These are phyloP conservation scores for Phaeosphaeriaceae sp. DNA, from an alignment of 2,329 filamentous ascomycete genomes.

Conservation along the genomic window DNA sequence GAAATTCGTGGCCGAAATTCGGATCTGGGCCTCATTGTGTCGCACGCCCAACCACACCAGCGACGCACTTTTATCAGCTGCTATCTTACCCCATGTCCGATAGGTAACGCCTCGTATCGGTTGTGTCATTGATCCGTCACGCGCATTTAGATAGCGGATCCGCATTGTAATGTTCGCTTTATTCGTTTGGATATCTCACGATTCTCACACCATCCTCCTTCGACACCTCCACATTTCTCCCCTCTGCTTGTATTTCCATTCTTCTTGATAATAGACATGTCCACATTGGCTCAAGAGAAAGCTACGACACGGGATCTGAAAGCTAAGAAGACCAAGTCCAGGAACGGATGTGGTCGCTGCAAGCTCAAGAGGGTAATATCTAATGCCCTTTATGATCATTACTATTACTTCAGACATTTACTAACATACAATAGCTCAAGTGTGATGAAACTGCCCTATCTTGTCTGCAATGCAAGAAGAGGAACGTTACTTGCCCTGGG, in stretches of 20 bases:
- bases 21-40: slow-evolving; percentile 26
- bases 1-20: slow-evolving; percentile 26
- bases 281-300: slow-evolving; percentile 37
- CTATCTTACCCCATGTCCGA: slow-evolving; percentile 31
- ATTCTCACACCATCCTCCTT: slow-evolving; percentile 22
- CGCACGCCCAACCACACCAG: slow-evolving; percentile 26
- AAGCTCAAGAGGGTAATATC: slow-evolving; percentile 44
- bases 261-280: slow-evolving; percentile 31
- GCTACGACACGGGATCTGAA: slow-evolving; percentile 34
- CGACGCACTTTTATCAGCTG: slow-evolving; percentile 35
- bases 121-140: slow-evolving; percentile 30
- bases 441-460: slow-evolving; percentile 53
- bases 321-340: slow-evolving; percentile 45
- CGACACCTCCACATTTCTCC: slow-evolving; percentile 20
- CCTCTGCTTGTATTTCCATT: slow-evolving; percentile 5
- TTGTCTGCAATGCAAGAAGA: slow-evolving; percentile 53
- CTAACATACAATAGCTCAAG: slow-evolving; percentile 46
- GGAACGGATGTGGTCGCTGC: slow-evolving; percentile 45
- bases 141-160: slow-evolving; percentile 29
- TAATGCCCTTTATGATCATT: neutral
- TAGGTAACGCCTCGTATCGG: slow-evolving; percentile 35
- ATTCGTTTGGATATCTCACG: slow-evolving; percentile 19
- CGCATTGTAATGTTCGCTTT: slow-evolving; percentile 24
- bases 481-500: slow-evolving; percentile 53
- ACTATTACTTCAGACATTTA: neutral